Evolutionary conservation across 805 yeast genomes (phyloP), one percentile per base, ranked within the genome.

Genomic region (Myxozyma vanderwaltii): DNA sequence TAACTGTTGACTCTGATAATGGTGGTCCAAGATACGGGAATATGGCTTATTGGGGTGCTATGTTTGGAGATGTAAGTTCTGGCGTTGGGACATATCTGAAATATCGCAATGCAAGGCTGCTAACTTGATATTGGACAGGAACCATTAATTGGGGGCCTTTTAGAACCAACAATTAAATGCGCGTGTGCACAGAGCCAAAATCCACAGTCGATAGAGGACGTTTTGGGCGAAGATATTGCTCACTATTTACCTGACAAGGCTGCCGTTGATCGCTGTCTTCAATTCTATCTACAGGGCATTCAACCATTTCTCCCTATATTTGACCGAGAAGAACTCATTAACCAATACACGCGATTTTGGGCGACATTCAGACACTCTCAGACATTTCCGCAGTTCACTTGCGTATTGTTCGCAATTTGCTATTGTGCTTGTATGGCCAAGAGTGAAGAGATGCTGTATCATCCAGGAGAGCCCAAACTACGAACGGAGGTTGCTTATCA

Each of bases 281-380:
- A 38, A 26, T 29, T 47, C 26, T 61, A 53, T 49, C 53, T 61
- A 27, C 47, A 58, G 5, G 19, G 39, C 8, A 46, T 61, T 7
- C 62, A 57, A 7, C 62, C 64, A 13, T 19, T 61, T n/a, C 23
- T 49, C n/a, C 62, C 62, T n/a, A 15, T 57, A 21, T 29, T 61
- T 19, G 47, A 61, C 31, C 58, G 59, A 21, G 35, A 23, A 19
- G 46, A 51, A 15, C 24, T 53, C 21, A 39, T 57, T 4, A 23
- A 39, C 6, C 50, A 44, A 13, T 61, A 54, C 27, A 39, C 36
- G 39, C 15, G 33, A 21, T 61, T 61, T 33, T 61, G 64, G 64
- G 29, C 29, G 4, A 46, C 38, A 10, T 27, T 13, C 24, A 29
- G 48, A 26, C 23, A 55, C 23, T 47, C 44, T 17, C 24, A 21